Conservation (phyloP, 768 basidiomycete species). For the Tricholoma sp. region DNA sequence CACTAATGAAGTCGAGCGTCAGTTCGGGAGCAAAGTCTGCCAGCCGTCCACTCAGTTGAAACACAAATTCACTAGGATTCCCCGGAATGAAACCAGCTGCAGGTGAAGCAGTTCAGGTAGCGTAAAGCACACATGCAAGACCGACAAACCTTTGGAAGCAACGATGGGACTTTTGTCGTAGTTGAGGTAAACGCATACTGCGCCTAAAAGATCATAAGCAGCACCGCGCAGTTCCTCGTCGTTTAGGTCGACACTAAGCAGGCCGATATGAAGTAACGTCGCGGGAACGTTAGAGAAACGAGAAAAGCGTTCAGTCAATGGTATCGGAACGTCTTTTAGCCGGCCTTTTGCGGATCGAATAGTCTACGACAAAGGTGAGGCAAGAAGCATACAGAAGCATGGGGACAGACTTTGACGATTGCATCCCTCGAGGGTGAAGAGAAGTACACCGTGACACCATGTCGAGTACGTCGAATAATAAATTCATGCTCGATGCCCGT, state of each 20-base stretch:
- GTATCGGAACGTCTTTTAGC: constrained; percentile 49
- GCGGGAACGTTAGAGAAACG: constrained; percentile 83
- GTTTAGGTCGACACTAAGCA: constrained; percentile 69
- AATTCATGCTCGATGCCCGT: constrained; percentile 80
- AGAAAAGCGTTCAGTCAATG: constrained; percentile 60
- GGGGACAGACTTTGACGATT: constrained; percentile 61
- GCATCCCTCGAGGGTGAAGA: constrained; percentile 63
- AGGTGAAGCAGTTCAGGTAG: background rate
- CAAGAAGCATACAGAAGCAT: background rate
- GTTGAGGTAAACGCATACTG: constrained; percentile 72
- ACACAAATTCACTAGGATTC: constrained; percentile 56
- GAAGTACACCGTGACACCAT: constrained; percentile 72
- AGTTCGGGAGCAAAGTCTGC: constrained; percentile 74
- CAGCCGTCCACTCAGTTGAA: constrained; percentile 64
- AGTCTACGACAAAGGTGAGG: constrained; percentile 34
- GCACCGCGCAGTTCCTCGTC: constrained; percentile 77
- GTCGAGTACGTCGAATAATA: constrained; percentile 68
- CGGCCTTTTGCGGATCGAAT: constrained; percentile 74
- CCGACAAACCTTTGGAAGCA: constrained; percentile 56
- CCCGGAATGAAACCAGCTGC: constrained; percentile 70
- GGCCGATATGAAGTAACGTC: constrained; percentile 79
- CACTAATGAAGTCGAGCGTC: constrained; percentile 86
- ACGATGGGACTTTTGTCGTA: constrained; percentile 71
- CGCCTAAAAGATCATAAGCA: constrained; percentile 74
- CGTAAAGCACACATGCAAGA: background rate